Evolutionary conservation across 257 asterid species (phyloP), one percentile per base, ranked within the genome.

Genomic region (Gentiana dahurica): DNA sequence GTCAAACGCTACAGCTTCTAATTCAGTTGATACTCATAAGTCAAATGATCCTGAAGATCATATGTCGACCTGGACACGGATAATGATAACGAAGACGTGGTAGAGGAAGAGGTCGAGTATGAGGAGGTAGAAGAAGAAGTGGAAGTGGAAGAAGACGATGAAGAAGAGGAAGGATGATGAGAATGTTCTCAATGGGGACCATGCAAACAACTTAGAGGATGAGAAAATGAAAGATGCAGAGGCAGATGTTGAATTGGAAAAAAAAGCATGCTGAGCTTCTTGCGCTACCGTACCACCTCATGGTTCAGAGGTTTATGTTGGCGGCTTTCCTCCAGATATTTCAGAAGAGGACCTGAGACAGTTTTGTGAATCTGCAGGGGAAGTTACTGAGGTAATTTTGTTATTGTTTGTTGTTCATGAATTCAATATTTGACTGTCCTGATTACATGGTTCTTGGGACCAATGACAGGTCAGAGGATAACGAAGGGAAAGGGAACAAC

Each of bases 251-350:
- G 85, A 81, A 52, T 60, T 54, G 68, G 79, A 79, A 47, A 68
- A 68, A 69, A 72, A 15, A 76, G 71, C 87, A 73, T 72, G 77
- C 84, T 37, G 92, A 82, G 73, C 98, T 91, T 72, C 95, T 91
- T 61, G 86, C 95, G 24, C 92, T 87, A 63, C 24, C 24, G 24
- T 15, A 15, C 98, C 98, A 37, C 80, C 90, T 60, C 98, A 91
- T 70, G 98, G 98, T 47, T 87, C 98, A 8, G 96, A 85, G 82
- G 89, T 91, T 53, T 87, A 87, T 71, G 71, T 91, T 34, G 98
- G 98, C 75, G 95, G 96, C 55, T 73, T 87, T 57, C 68, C 77
- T 41, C 84, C 63, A 13, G 85, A 75, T 76, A 82, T 81, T 47
- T 76, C 85, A 61, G 94, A 87, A 77, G 86, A 70, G 66, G 96